Percentiles rank a stretch among this genome's conserved stretches.
These are phyloP conservation scores for Gastrodia elata DNA, from an alignment of 106 monocot genomes.

Conservation along the genomic window DNA sequence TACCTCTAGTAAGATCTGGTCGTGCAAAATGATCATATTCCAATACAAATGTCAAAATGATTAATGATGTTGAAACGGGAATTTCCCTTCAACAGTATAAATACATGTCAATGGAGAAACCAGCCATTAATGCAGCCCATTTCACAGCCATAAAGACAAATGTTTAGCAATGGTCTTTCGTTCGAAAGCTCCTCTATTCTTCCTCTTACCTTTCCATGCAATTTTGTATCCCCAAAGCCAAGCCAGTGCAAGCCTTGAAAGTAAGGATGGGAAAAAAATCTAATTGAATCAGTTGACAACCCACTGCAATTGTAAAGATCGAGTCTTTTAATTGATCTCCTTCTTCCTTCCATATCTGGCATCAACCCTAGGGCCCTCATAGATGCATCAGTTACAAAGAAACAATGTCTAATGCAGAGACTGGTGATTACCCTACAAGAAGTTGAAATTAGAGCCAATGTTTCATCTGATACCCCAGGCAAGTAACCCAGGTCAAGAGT, in stretches of 20 bases:
- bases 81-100: background rate
- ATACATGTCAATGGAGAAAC: constrained; percentile 24
- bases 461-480: constrained; percentile 52
- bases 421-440: constrained; percentile 33
- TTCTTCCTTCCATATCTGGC: constrained; percentile 12
- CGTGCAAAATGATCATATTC: no score
- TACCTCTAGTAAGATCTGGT: no score
- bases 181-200: constrained; percentile 16
- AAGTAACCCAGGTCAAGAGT: constrained; percentile 61
- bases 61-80: background rate
- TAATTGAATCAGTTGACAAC: constrained; percentile 34
- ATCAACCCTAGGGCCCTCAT: constrained; percentile 38
- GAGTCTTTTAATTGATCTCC: constrained; percentile 44
- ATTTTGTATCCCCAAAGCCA: constrained; percentile 39
- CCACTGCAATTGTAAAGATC: constrained; percentile 59
- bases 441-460: constrained; percentile 35
- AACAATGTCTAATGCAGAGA: constrained; percentile 63
- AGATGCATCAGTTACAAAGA: constrained; percentile 47
- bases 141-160: constrained; percentile 60
- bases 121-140: constrained; percentile 72
- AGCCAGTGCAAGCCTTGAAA: constrained; percentile 69
- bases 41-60: background rate
- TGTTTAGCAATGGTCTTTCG: constrained; percentile 23
- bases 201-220: constrained; percentile 17
- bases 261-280: constrained; percentile 25